A percentile compares a stretch with the other conserved stretches of the same genome.
Evolutionary conservation across 495 filamentous ascomycete species (phyloP).

Genomic region (Xylaria flabelliformis): DNA sequence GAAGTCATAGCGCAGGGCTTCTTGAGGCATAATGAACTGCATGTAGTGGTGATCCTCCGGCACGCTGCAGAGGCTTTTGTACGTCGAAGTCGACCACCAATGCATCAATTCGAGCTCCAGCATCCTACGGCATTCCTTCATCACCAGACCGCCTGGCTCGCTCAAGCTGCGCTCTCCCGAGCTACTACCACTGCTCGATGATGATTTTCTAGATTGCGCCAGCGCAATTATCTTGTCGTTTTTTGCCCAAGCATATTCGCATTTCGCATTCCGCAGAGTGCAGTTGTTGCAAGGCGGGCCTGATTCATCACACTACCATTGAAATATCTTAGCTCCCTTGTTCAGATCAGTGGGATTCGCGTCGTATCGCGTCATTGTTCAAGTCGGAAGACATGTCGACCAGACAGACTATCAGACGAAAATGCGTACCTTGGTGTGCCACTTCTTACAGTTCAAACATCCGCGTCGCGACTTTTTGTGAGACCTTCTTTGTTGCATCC

Average conservation of each 20-base stretch:
- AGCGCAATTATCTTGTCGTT: slow-evolving; percentile 1
- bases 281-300: slow-evolving; percentile 47
- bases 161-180: slow-evolving; percentile 15
- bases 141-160: slow-evolving; percentile 30
- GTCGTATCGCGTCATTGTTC: not conserved
- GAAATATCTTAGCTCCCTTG: slow-evolving; percentile 17
- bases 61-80: slow-evolving; percentile 40
- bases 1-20: slow-evolving; percentile 38
- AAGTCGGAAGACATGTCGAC: not conserved
- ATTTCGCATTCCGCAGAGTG: slow-evolving; percentile 40
- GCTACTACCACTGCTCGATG: slow-evolving; percentile 11
- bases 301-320: slow-evolving; percentile 42
- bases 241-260: slow-evolving; percentile 37
- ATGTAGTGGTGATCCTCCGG: slow-evolving; percentile 41
- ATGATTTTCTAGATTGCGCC: slow-evolving; percentile 11
- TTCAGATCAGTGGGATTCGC: slow-evolving; percentile 3
- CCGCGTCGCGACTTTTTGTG: slow-evolving; percentile 49
- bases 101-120: slow-evolving; percentile 48
- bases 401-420: slow-evolving; percentile 6
- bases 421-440: slow-evolving; percentile 44
- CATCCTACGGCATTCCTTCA: slow-evolving; percentile 34
- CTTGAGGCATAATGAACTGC: slow-evolving; percentile 37
- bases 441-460: slow-evolving; percentile 48
- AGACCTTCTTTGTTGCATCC: slow-evolving; percentile 45
- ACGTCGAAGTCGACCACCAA: slow-evolving; percentile 44